These are phyloP conservation scores for Suillus ampliporus DNA, from an alignment of 768 basidiomycete genomes.

Conservation along the genomic window DNA sequence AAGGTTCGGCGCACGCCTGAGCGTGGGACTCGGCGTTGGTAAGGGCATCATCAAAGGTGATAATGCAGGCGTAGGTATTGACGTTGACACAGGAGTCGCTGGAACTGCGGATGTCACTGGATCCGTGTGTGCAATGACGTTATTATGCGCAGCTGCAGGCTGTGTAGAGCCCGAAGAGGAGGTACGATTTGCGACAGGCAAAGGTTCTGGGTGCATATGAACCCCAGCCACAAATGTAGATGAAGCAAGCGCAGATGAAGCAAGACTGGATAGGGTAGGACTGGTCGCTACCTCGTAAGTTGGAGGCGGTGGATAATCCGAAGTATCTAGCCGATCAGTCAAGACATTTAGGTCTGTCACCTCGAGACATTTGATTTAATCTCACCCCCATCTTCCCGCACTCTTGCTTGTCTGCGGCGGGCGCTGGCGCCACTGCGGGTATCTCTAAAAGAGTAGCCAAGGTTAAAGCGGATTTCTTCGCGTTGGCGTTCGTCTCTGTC, in stretches of 20 bases:
- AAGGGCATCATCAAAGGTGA: constrained; percentile 11
- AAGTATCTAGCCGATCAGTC: constrained; percentile 32
- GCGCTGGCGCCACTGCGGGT: constrained; percentile 23
- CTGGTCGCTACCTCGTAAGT: constrained; percentile 72
- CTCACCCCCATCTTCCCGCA: constrained; percentile 38
- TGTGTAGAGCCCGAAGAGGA: constrained; percentile 31
- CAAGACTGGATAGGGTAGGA: constrained; percentile 47
- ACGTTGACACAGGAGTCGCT: constrained; percentile 22
- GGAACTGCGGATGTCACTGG: constrained; percentile 24
- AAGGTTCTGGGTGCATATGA: constrained; percentile 39
- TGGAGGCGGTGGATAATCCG: constrained; percentile 77
- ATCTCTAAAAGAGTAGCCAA: constrained; percentile 38
- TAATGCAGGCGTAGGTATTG: constrained; percentile 18
- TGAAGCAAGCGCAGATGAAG: constrained; percentile 24
- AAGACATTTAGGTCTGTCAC: constrained; percentile 18
- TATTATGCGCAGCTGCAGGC: constrained; percentile 20
- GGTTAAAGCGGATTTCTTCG: constrained; percentile 46
- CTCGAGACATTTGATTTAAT: constrained; percentile 9
- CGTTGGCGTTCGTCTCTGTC: constrained; percentile 52
- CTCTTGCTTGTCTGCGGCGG: constrained; percentile 32
- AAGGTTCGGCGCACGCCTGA: not conserved
- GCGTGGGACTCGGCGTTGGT: not conserved
- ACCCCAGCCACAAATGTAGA: constrained; percentile 33
- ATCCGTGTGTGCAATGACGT: constrained; percentile 27
- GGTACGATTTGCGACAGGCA: constrained; percentile 30